A percentile compares a stretch with the other conserved stretches of the same genome.
Evolutionary conservation across 2,329 filamentous ascomycete species (phyloP).

Genomic region (Exophiala mesophila): DNA sequence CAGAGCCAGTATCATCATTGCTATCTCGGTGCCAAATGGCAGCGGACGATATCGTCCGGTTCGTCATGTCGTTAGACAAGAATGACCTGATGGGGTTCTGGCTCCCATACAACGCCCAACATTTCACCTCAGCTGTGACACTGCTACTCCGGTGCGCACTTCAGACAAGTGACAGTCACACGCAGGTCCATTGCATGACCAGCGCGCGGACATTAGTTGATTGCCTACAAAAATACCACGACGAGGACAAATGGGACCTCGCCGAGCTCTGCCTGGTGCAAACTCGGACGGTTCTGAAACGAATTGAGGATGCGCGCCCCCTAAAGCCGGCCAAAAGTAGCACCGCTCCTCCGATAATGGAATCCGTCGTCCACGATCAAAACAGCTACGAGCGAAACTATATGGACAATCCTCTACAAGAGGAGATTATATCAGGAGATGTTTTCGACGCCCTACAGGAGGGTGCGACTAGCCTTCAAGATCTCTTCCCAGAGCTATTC

Average conservation of each 20-base stretch:
- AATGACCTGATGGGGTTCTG: conserved; percentile 22
- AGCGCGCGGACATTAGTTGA: conserved; percentile 46
- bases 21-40: conserved; percentile 16
- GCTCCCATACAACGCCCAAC: conserved; percentile 25
- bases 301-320: conserved; percentile 35
- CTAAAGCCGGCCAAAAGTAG: conserved; percentile 50
- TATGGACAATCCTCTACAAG: background rate
- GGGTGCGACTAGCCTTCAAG: conserved; percentile 5
- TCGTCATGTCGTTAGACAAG: conserved; percentile 39
- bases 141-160: conserved; percentile 25
- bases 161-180: conserved; percentile 39
- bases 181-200: conserved; percentile 42
- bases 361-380: background rate
- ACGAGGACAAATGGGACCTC: conserved; percentile 52
- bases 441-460: conserved; percentile 4
- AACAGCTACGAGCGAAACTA: conserved; percentile 1
- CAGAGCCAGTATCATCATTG: conserved; percentile 31
- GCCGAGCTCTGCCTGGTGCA: conserved; percentile 51
- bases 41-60: conserved; percentile 19
- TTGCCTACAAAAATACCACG: conserved; percentile 44
- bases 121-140: conserved; percentile 26
- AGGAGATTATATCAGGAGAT: background rate
- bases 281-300: conserved; percentile 40
- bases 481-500: conserved; percentile 12
- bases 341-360: conserved; percentile 57